Evolutionary conservation across 768 basidiomycete species (phyloP).

Genomic region (Punctularia strigosozonata): DNA sequence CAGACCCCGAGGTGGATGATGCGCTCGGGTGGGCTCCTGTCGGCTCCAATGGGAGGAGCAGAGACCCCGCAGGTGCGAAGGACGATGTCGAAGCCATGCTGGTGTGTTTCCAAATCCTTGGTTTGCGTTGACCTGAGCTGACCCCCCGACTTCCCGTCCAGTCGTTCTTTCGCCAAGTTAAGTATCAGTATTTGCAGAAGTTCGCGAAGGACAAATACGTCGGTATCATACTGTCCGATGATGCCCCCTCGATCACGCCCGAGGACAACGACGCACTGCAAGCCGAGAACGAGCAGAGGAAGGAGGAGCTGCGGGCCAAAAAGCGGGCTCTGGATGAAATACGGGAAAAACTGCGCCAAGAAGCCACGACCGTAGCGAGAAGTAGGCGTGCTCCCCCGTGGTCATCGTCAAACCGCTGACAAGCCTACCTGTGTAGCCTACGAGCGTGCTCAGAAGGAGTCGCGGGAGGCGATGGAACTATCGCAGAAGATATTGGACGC

Average conservation of each 20-base stretch:
- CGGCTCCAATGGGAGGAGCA: no score
- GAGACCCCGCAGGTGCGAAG: no score
- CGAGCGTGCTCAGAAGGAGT: conserved; percentile 36
- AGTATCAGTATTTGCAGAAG: conserved; percentile 84
- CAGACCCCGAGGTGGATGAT: no score
- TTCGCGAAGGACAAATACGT: conserved; percentile 86
- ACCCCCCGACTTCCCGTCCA: no score
- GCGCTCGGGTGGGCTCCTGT: no score
- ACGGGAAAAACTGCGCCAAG: conserved; percentile 45
- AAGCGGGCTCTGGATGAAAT: conserved; percentile 54
- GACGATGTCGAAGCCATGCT: no score
- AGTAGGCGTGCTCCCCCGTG: conserved; percentile 24
- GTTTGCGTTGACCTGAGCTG: no score
- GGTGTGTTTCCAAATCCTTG: no score
- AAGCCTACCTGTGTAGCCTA: no score
- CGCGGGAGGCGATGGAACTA: conserved; percentile 43
- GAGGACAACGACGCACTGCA: conserved; percentile 66
- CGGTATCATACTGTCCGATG: conserved; percentile 76
- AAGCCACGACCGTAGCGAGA: conserved; percentile 60
- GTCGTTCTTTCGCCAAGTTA: conserved; percentile 70
- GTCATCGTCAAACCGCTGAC: no score
- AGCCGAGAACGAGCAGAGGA: conserved; percentile 55
- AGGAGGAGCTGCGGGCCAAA: conserved; percentile 49
- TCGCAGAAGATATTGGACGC: conserved; percentile 76
- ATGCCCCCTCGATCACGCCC: conserved; percentile 68